Evolutionary conservation across 2,329 filamentous ascomycete species (phyloP), one percentile per base, ranked within the genome.

Genomic region (Beauveria australis): DNA sequence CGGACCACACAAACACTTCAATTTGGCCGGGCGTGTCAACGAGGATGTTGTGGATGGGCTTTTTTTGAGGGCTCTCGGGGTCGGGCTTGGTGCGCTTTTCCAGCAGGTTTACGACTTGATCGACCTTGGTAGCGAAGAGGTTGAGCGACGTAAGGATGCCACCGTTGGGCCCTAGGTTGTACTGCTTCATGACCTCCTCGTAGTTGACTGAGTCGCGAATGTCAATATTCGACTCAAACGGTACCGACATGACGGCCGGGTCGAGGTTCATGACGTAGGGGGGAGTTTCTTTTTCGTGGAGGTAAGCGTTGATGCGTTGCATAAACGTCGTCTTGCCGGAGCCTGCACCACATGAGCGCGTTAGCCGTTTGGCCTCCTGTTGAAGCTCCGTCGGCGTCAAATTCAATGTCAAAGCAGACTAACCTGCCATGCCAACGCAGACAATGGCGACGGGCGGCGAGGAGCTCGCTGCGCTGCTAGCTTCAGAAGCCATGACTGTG

Each of bases 261-360:
- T 99, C 94, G 64, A 99, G 88, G 75, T 99, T 99, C 72, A 99
- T 86, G 62, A 97, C 92, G 74, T 99, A 99, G 5, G 95, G 94
- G 1, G 91, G 87, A 19, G 87, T 83, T 62, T 88, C 85, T 69
- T 92, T 83, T 5, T 83, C 83, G 72, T 97, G 93, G 3, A 99
- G 86, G 72, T 99, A 84, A 1, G 93, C 89, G 74, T 97, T 97
- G 70, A 99, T 94, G 69, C 94, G 87, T 73, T 97, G 93, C 93
- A 99, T 97, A 72, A 99, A 99, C 0, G 95, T 99, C n/a, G 94
- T 99, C 80, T 99, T 99, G 70, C 94, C 94, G 18, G 92, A 96
- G 68, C 94, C 88, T 89, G 66, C 53, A 55, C 22, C 22, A 22
- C 6, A 28, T 48, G 54, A 43, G 61, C 24, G 53, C 14, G 44